A percentile compares a stretch with the other conserved stretches of the same genome.
phyloP scores from a whole-genome alignment of 176 grass and related monocot genomes.

The Triticum urartu region DNA sequence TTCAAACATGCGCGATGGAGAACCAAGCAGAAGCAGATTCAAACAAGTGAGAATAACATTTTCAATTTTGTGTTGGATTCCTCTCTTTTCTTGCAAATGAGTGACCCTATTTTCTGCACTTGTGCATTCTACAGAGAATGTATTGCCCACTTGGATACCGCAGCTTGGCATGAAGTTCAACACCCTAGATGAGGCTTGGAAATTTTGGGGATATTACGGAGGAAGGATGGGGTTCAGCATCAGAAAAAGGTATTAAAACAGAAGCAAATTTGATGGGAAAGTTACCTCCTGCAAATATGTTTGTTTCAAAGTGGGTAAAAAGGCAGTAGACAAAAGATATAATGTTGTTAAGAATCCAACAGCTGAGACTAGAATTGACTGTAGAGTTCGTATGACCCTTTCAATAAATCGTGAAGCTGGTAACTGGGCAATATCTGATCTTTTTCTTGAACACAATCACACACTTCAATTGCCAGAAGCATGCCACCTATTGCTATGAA shows the following conservation, averaged over 20 bases:
- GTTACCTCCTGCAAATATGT: constrained; percentile 12
- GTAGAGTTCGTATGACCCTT: constrained; percentile 30
- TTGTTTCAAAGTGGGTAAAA: not conserved
- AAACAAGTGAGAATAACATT: too few relatives aligned
- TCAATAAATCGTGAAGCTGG: constrained; percentile 9
- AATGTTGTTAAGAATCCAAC: not conserved
- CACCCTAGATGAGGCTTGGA: not conserved
- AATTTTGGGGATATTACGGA: constrained; percentile 32
- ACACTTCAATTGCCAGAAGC: not conserved
- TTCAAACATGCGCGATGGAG: too few relatives aligned
- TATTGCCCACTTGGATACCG: constrained; percentile 16
- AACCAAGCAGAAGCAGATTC: too few relatives aligned
- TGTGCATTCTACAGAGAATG: not conserved
- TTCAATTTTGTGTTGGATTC: too few relatives aligned
- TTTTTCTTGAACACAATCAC: constrained; percentile 32
- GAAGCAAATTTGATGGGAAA: constrained; percentile 19
- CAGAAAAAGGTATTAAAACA: not conserved
- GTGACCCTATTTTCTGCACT: not conserved
- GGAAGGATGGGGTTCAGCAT: not conserved
- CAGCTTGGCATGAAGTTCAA: constrained; percentile 23
- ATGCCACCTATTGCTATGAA: not conserved
- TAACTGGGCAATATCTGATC: not conserved
- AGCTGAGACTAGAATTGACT: not conserved
- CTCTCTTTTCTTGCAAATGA: too few relatives aligned
- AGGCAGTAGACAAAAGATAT: not conserved